A percentile compares a stretch with the other conserved stretches of the same genome.
Evolutionary conservation across 768 basidiomycete genomes (phyloP).

Genomic region (Calvatia gigantea): DNA sequence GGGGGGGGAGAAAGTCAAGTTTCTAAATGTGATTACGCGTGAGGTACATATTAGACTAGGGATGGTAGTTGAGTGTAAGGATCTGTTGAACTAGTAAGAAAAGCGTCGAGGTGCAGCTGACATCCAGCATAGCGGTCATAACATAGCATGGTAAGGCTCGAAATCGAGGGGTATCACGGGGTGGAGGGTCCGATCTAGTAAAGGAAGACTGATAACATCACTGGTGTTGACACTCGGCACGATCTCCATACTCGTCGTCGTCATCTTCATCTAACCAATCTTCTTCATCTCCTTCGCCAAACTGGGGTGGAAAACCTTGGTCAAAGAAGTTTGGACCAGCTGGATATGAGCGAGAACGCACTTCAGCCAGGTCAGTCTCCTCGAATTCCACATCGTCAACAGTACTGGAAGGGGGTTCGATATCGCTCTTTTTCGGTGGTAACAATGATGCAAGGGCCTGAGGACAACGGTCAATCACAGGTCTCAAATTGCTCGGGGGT

Average conservation of each 20-base stretch:
- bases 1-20: too few relatives aligned
- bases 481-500: background rate
- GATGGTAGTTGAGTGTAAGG: background rate
- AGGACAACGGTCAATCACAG: background rate
- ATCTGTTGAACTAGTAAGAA: background rate
- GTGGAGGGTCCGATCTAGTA: background rate
- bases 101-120: background rate
- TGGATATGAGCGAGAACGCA: constrained; percentile 77
- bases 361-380: constrained; percentile 40
- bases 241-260: constrained; percentile 47
- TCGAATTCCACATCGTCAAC: constrained; percentile 56
- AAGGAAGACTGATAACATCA: constrained; percentile 23
- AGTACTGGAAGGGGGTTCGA: constrained; percentile 67
- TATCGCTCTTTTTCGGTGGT: constrained; percentile 73
- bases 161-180: background rate
- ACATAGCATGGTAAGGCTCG: background rate
- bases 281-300: constrained; percentile 67
- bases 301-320: constrained; percentile 65
- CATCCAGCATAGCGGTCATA: background rate
- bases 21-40: background rate
- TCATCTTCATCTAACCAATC: constrained; percentile 72
- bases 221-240: constrained; percentile 57
- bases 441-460: constrained; percentile 65
- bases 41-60: constrained; percentile 4
- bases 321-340: constrained; percentile 77